A percentile compares a stretch with the other conserved stretches of the same genome.
These are phyloP conservation scores for Globisporangium mamillatum DNA, from an alignment of 352 stramenopile genomes.

Conservation along the genomic window DNA sequence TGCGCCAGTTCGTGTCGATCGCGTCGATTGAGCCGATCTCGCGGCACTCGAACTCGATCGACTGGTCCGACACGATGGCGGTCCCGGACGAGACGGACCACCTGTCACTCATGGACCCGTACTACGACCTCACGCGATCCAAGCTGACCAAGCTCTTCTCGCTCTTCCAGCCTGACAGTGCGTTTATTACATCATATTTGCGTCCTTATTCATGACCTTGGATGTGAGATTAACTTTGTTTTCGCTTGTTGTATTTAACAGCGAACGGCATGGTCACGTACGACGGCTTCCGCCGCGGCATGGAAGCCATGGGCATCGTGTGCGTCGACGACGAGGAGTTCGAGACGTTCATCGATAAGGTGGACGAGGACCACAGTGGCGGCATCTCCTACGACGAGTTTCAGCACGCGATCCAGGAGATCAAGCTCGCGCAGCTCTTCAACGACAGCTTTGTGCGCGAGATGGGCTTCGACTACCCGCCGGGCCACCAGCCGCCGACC, in stretches of 20 bases:
- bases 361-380: constrained; percentile 81
- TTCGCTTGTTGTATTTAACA: neutral
- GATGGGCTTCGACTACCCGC: constrained; percentile 23
- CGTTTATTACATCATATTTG: neutral
- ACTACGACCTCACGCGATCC: constrained; percentile 79
- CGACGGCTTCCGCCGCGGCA: constrained; percentile 62
- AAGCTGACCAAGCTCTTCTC: constrained; percentile 72
- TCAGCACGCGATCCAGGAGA: constrained; percentile 83
- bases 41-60: constrained; percentile 47
- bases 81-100: constrained; percentile 47
- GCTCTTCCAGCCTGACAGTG: constrained; percentile 61
- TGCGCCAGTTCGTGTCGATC: constrained; percentile 61
- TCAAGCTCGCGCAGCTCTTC: constrained; percentile 87
- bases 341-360: constrained; percentile 62
- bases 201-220: neutral
- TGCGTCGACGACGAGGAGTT: constrained; percentile 65
- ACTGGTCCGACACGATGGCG: constrained; percentile 60
- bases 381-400: constrained; percentile 87
- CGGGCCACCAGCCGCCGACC: constrained; percentile 14
- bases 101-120: constrained; percentile 75
- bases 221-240: neutral
- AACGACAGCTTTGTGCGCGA: constrained; percentile 51
- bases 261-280: constrained; percentile 64
- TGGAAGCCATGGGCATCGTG: constrained; percentile 77
- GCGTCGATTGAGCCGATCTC: constrained; percentile 34